A percentile compares a stretch with the other conserved stretches of the same genome.
phyloP scores from a whole-genome alignment of 768 basidiomycete genomes.

The Nidularia sp. region DNA sequence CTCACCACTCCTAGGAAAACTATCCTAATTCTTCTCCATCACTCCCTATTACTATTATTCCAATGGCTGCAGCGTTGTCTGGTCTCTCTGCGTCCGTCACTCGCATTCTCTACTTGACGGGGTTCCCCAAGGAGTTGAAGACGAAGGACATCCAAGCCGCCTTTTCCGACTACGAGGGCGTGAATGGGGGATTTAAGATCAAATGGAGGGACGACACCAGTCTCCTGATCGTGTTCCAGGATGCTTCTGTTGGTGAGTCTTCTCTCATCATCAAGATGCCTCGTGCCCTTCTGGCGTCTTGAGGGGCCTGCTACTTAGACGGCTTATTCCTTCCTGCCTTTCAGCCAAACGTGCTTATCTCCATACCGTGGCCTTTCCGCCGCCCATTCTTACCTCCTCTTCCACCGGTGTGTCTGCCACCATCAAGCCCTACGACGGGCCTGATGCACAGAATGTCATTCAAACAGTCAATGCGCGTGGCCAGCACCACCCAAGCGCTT shows the following conservation, averaged over 20 bases:
- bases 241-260: conserved; percentile 81
- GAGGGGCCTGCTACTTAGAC: neutral
- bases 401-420: conserved; percentile 47
- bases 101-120: conserved; percentile 87
- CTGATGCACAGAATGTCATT: conserved; percentile 86
- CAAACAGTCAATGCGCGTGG: conserved; percentile 77
- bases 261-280: conserved; percentile 1
- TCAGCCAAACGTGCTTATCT: conserved; percentile 95
- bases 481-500: conserved; percentile 54
- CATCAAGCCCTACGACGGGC: conserved; percentile 91
- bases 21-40: conserved; percentile 12
- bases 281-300: conserved; percentile 1
- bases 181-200: conserved; percentile 93
- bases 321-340: conserved; percentile 2
- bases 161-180: conserved; percentile 84
- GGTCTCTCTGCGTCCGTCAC: conserved; percentile 93
- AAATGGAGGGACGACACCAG: conserved; percentile 99
- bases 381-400: conserved; percentile 58
- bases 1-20: conserved; percentile 3
- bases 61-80: conserved; percentile 71
- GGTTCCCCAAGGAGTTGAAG: conserved; percentile 94
- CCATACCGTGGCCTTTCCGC: conserved; percentile 80
- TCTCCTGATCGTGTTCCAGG: conserved; percentile 90
- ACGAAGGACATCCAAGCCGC: conserved; percentile 93
- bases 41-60: conserved; percentile 19